Conservation (phyloP, 2,329 filamentous ascomycete genomes). For the Emericellopsis cladophorae region DNA sequence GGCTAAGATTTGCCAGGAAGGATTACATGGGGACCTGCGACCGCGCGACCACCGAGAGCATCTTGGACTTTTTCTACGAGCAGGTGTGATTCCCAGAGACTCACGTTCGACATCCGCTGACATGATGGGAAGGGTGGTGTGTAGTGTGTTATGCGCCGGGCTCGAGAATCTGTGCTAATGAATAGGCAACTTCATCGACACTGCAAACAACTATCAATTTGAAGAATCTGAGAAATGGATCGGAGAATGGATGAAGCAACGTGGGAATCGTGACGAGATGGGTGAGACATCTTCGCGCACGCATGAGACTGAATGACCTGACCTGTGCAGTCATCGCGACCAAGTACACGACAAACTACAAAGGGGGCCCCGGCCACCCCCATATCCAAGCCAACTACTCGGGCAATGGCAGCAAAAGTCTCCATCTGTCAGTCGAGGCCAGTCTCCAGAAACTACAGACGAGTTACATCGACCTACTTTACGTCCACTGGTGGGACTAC, state of each 20-base stretch:
- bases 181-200: slow-evolving; percentile 61
- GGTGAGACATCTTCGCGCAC: slow-evolving; percentile 19
- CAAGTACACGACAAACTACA: slow-evolving; percentile 52
- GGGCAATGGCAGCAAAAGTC: slow-evolving; percentile 50
- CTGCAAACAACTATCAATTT: slow-evolving; percentile 54
- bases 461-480: slow-evolving; percentile 55
- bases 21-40: slow-evolving; percentile 50
- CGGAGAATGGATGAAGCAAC: slow-evolving; percentile 57
- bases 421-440: slow-evolving; percentile 40
- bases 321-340: slow-evolving; percentile 47
- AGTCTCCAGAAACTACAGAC: slow-evolving; percentile 51
- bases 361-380: slow-evolving; percentile 22
- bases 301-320: neutral
- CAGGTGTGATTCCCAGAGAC: slow-evolving; percentile 21
- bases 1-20: slow-evolving; percentile 21
- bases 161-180: neutral
- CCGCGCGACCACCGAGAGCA: slow-evolving; percentile 46
- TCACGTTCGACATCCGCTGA: neutral
- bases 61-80: slow-evolving; percentile 54
- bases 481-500: slow-evolving; percentile 57
- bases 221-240: slow-evolving; percentile 52
- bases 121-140: neutral
- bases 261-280: slow-evolving; percentile 53
- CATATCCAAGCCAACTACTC: slow-evolving; percentile 36
- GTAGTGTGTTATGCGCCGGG: neutral